These are phyloP conservation scores for Phylloboletellus chloephorus DNA, from an alignment of 1,284 basidiomycete genomes.

Conservation along the genomic window DNA sequence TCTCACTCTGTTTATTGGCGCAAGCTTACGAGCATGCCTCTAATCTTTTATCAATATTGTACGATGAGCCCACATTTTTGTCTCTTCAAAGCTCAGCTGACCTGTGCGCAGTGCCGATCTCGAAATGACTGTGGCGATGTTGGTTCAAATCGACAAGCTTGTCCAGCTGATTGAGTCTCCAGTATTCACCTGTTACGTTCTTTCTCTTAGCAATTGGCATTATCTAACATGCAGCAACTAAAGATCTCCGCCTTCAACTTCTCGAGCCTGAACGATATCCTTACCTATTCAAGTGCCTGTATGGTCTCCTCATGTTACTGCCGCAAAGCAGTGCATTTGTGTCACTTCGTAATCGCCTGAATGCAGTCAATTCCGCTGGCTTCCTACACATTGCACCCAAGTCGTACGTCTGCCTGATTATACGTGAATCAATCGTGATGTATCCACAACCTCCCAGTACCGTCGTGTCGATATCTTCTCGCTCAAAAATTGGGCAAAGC, in stretches of 20 bases:
- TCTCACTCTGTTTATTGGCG: constrained; percentile 91
- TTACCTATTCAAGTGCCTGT: constrained; percentile 95
- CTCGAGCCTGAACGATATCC: constrained; percentile 97
- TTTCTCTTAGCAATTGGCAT: neutral
- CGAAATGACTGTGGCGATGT: constrained; percentile 90
- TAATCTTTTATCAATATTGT: constrained; percentile 96
- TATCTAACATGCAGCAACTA: constrained; percentile 8
- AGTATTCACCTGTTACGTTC: constrained; percentile 85
- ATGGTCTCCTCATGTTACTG: constrained; percentile 94
- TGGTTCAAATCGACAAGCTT: constrained; percentile 97
- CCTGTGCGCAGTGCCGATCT: constrained; percentile 71
- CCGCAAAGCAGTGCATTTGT: constrained; percentile 97
- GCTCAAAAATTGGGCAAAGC: constrained; percentile 75
- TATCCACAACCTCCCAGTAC: constrained; percentile 12
- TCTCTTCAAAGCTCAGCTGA: constrained; percentile 5
- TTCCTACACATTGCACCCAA: constrained; percentile 86
- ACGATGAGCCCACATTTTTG: constrained; percentile 29
- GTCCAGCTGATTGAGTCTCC: constrained; percentile 98
- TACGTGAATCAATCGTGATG: neutral
- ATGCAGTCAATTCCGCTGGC: constrained; percentile 92
- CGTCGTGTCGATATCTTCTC: constrained; percentile 37
- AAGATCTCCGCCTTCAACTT: constrained; percentile 93
- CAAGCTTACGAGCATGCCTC: constrained; percentile 99
- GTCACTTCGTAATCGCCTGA: constrained; percentile 89
- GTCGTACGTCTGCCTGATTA: constrained; percentile 45